phyloP scores from a whole-genome alignment of 2,329 filamentous ascomycete species.

The Colletotrichum euphorbiae region DNA sequence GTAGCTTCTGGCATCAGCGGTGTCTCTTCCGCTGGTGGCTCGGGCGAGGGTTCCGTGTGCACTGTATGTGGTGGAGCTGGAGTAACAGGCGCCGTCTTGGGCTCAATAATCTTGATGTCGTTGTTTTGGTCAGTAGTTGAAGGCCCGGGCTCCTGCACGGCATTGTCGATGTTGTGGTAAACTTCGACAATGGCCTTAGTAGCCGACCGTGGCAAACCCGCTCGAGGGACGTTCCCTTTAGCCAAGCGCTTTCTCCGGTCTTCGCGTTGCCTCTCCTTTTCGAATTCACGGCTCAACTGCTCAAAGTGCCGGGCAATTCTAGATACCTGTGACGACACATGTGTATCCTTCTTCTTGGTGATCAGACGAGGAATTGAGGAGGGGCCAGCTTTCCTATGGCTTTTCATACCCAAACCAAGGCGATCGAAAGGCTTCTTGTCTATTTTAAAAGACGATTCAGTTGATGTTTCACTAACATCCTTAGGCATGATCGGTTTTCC shows the following conservation, averaged over 20 bases:
- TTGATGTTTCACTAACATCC: slow-evolving; percentile 48
- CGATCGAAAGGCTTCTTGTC: slow-evolving; percentile 85
- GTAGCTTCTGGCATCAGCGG: slow-evolving; percentile 27
- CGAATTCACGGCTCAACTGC: slow-evolving; percentile 94
- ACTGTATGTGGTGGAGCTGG: slow-evolving; percentile 21
- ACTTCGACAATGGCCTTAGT: slow-evolving; percentile 98
- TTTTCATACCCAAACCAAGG: slow-evolving; percentile 75
- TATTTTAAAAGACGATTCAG: slow-evolving; percentile 58
- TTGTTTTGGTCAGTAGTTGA: slow-evolving; percentile 63
- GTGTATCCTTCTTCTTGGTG: slow-evolving; percentile 77
- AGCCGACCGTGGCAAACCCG: slow-evolving; percentile 85
- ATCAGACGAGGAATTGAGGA: slow-evolving; percentile 93
- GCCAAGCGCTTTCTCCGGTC: slow-evolving; percentile 86
- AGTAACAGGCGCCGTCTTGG: slow-evolving; percentile 32
- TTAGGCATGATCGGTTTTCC: slow-evolving; percentile 54
- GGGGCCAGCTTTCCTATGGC: slow-evolving; percentile 63
- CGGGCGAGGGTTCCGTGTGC: slow-evolving; percentile 41
- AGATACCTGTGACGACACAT: slow-evolving; percentile 89
- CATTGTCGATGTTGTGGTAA: slow-evolving; percentile 92
- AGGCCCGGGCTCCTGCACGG: slow-evolving; percentile 82
- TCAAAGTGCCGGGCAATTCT: slow-evolving; percentile 97
- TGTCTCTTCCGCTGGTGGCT: slow-evolving; percentile 11
- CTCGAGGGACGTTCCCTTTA: slow-evolving; percentile 77
- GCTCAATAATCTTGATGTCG: slow-evolving; percentile 34
- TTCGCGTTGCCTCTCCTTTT: slow-evolving; percentile 84